A percentile compares a stretch with the other conserved stretches of the same genome.
Conservation (phyloP, 2,329 filamentous ascomycete genomes). For the Clonostachys chloroleuca region DNA sequence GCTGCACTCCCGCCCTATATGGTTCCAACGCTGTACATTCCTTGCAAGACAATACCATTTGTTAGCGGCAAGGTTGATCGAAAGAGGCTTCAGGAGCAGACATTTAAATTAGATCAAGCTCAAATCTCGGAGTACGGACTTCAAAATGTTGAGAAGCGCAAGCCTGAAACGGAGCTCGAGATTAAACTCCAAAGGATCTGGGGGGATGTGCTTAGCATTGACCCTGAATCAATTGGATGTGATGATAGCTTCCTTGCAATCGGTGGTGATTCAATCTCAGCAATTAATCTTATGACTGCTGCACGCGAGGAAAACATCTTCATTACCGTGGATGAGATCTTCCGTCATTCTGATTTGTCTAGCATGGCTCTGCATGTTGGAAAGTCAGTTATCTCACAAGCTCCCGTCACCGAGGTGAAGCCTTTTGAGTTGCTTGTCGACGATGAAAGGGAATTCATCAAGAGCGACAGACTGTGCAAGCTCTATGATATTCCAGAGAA, state of each 20-base stretch:
- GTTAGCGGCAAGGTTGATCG: conserved; percentile 8
- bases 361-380: neutral
- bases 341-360: neutral
- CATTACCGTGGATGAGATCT: neutral
- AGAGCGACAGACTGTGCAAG: neutral
- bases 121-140: conserved; percentile 10
- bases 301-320: neutral
- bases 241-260: conserved; percentile 7
- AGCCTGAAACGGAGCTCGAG: conserved; percentile 10
- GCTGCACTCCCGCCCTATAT: conserved; percentile 9
- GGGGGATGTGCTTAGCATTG: conserved; percentile 3
- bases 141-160: conserved; percentile 12
- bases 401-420: neutral
- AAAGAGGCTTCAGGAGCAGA: conserved; percentile 2
- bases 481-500: neutral
- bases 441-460: too few relatives aligned
- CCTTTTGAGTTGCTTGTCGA: neutral
- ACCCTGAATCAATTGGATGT: conserved; percentile 1
- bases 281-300: conserved; percentile 4
- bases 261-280: conserved; percentile 9
- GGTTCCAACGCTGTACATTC: conserved; percentile 11
- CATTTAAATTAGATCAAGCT: conserved; percentile 1
- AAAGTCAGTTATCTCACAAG: neutral
- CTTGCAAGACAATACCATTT: conserved; percentile 10
- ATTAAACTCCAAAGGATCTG: conserved; percentile 25